Evolutionary conservation across 352 stramenopile species (phyloP).

Genomic region (Phytophthora aleatoria): DNA sequence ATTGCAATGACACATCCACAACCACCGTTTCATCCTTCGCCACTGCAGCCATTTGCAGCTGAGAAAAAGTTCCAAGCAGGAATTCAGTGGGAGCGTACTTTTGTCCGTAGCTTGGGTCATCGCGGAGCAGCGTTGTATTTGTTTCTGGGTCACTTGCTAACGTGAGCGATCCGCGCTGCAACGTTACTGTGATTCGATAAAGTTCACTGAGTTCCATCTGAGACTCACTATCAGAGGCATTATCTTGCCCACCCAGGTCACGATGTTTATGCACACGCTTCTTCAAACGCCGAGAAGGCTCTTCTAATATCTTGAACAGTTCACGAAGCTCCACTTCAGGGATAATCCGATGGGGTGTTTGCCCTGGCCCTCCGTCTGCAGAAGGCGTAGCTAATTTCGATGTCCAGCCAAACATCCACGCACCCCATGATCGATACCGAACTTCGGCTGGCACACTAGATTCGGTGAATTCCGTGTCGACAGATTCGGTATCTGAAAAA

Average conservation of each 20-base stretch:
- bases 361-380: conserved; percentile 31
- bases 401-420: conserved; percentile 89
- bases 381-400: conserved; percentile 59
- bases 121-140: conserved; percentile 61
- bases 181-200: conserved; percentile 71
- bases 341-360: conserved; percentile 51
- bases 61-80: conserved; percentile 74
- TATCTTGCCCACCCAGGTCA: conserved; percentile 25
- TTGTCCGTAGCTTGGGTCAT: conserved; percentile 65
- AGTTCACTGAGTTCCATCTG: conserved; percentile 53
- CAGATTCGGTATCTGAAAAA: conserved; percentile 79
- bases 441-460: conserved; percentile 73
- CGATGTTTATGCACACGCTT: conserved; percentile 47
- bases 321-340: conserved; percentile 84
- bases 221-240: conserved; percentile 41
- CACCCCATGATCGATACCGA: conserved; percentile 79
- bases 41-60: conserved; percentile 77
- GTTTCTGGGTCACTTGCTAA: conserved; percentile 77
- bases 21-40: conserved; percentile 71
- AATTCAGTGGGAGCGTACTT: conserved; percentile 82
- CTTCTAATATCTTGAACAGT: conserved; percentile 89
- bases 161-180: conserved; percentile 79
- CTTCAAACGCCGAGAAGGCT: conserved; percentile 71
- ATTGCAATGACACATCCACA: conserved; percentile 85
- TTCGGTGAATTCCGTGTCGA: conserved; percentile 79